phyloP scores from a whole-genome alignment of 1,139 yeast species.

The Suhomyces terraborum region DNA sequence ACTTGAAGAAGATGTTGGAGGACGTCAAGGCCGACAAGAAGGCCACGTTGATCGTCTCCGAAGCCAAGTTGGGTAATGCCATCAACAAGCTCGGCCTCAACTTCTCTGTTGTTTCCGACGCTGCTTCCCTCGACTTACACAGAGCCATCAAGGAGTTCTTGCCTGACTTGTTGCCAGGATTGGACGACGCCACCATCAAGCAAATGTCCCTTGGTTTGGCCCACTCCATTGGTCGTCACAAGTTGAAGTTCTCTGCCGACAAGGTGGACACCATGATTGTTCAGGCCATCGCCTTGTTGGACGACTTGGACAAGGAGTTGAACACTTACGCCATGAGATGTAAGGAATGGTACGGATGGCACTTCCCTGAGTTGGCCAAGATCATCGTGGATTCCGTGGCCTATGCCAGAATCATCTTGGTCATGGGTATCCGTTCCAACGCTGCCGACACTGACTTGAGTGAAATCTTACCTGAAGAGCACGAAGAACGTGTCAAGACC shows the following conservation, averaged over 20 bases:
- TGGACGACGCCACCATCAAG: constrained; percentile 77
- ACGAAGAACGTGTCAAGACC: constrained; percentile 77
- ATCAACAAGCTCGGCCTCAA: constrained; percentile 91
- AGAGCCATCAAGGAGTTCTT: constrained; percentile 93
- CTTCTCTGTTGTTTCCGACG: constrained; percentile 88
- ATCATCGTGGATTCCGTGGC: constrained; percentile 95
- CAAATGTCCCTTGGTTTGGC: constrained; percentile 98
- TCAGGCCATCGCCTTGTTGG: constrained; percentile 96
- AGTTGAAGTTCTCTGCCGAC: constrained; percentile 95
- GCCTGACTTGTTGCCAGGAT: constrained; percentile 92
- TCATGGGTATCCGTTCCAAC: constrained; percentile 93
- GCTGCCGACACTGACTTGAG: constrained; percentile 90
- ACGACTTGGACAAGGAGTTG: constrained; percentile 94
- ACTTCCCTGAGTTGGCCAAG: constrained; percentile 98
- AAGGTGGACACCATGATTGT: constrained; percentile 98
- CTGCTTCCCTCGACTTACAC: constrained; percentile 90
- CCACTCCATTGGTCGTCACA: constrained; percentile 96
- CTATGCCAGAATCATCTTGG: constrained; percentile 85
- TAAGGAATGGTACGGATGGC: constrained; percentile 99
- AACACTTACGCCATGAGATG: constrained; percentile 98
- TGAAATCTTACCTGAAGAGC: constrained; percentile 88
- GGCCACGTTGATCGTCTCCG: constrained; percentile 87
- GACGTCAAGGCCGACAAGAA: constrained; percentile 88
- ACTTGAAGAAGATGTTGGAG: constrained; percentile 72
- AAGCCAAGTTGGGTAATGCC: constrained; percentile 93